Evolutionary conservation across 2,329 filamentous ascomycete genomes (phyloP).

Genomic region (Pseudogymnoascus sp.): DNA sequence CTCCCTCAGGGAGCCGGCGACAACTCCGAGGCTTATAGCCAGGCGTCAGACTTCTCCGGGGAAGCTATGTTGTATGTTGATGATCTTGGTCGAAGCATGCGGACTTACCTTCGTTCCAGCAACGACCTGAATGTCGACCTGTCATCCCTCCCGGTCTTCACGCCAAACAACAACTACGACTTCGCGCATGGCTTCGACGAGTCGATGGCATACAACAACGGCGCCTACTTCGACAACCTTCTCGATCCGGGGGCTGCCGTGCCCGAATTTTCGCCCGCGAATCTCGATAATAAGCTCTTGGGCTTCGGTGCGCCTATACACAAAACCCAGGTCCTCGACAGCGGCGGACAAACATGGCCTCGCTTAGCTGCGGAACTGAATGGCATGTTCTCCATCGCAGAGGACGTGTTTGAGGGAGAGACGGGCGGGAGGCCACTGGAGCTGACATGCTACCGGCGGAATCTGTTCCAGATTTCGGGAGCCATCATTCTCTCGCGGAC

Average conservation of each 20-base stretch:
- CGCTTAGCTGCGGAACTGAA: slow-evolving; percentile 68
- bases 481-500: slow-evolving; percentile 71
- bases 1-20: neutral
- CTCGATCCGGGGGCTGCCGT: slow-evolving; percentile 22
- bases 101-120: slow-evolving; percentile 1
- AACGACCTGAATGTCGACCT: slow-evolving; percentile 9
- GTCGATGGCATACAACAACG: slow-evolving; percentile 49
- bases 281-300: slow-evolving; percentile 64
- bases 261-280: slow-evolving; percentile 30
- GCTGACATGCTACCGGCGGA: slow-evolving; percentile 88
- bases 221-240: slow-evolving; percentile 36
- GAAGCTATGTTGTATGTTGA: slow-evolving; percentile 9
- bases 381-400: slow-evolving; percentile 83
- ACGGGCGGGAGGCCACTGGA: slow-evolving; percentile 58
- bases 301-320: slow-evolving; percentile 60
- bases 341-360: slow-evolving; percentile 55
- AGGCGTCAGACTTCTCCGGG: neutral
- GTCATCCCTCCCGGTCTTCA: slow-evolving; percentile 4
- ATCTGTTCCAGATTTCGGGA: slow-evolving; percentile 90
- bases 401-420: slow-evolving; percentile 60
- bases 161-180: slow-evolving; percentile 33
- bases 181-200: slow-evolving; percentile 58
- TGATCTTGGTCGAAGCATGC: neutral
- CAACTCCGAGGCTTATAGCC: neutral
- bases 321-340: slow-evolving; percentile 57